These are phyloP conservation scores for Madurella mycetomatis DNA, from an alignment of 2,329 filamentous ascomycete species.

Conservation along the genomic window DNA sequence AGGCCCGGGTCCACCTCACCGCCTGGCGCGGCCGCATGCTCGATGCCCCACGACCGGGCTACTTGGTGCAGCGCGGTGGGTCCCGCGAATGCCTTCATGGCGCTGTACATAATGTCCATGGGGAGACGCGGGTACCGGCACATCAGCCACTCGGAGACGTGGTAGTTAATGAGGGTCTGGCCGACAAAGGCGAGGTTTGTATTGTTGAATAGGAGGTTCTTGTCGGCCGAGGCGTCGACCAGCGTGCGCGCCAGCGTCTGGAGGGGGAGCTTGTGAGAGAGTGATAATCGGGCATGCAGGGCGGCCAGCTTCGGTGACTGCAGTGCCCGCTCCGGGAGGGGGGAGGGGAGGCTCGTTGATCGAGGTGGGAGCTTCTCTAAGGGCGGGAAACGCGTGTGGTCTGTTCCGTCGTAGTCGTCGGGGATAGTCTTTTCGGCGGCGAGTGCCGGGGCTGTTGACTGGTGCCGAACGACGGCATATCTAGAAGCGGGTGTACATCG, in stretches of 20 bases:
- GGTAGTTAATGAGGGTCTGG: conserved; percentile 78
- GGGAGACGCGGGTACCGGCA: conserved; percentile 89
- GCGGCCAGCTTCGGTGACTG: conserved; percentile 86
- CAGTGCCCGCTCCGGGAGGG: conserved; percentile 60
- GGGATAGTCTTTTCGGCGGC: conserved; percentile 11
- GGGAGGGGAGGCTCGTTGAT: conserved; percentile 58
- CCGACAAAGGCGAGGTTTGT: conserved; percentile 75
- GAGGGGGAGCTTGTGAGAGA: conserved; percentile 76
- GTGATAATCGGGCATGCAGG: conserved; percentile 80
- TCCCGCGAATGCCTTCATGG: conserved; percentile 80
- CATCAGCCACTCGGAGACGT: conserved; percentile 81
- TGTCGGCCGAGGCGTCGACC: conserved; percentile 79
- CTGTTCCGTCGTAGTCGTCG: conserved; percentile 31
- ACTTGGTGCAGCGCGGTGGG: conserved; percentile 68
- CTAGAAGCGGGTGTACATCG: conserved; percentile 18
- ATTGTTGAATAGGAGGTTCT: conserved; percentile 82
- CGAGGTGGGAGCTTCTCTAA: conserved; percentile 32
- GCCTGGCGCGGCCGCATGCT: conserved; percentile 79
- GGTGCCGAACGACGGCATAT: conserved; percentile 23
- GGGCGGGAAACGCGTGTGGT: conserved; percentile 22
- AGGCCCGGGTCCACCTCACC: conserved; percentile 88
- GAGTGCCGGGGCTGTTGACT: conserved; percentile 30
- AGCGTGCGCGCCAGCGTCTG: conserved; percentile 82
- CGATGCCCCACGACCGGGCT: conserved; percentile 85
- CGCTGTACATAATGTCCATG: conserved; percentile 79